Evolutionary conservation across 257 asterid species (phyloP).

Genomic region (Petunia secreta): DNA sequence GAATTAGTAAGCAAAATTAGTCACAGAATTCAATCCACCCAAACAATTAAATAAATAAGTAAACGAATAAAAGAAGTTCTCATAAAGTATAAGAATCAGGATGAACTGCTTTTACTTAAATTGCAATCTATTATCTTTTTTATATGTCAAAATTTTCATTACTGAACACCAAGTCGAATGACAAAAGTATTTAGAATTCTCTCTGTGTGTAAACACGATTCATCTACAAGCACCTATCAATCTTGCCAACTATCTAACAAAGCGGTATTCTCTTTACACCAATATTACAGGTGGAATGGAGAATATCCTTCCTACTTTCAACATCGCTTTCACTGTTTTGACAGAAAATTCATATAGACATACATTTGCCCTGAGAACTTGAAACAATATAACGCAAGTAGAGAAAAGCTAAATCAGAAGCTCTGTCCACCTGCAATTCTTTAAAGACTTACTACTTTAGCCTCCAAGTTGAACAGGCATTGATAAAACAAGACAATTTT

Average conservation of each 20-base stretch:
- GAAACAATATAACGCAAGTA: not conserved
- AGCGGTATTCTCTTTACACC: not conserved
- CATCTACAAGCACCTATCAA: constrained; percentile 7
- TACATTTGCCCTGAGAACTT: not conserved
- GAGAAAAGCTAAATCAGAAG: not conserved
- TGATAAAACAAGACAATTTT: not conserved
- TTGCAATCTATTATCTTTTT: not conserved
- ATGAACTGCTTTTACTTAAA: not conserved
- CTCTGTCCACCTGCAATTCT: not conserved
- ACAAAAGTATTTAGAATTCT: not conserved
- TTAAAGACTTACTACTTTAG: not conserved
- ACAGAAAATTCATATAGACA: not conserved
- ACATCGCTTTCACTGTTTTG: not conserved
- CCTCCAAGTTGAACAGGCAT: not conserved
- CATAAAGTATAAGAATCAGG: constrained; percentile 10
- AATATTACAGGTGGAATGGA: not conserved
- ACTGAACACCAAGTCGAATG: not conserved
- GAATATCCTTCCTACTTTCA: not conserved
- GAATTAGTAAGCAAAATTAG: constrained; percentile 19
- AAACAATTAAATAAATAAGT: not conserved
- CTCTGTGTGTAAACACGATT: not conserved
- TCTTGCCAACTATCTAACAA: not conserved
- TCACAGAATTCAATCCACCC: constrained; percentile 25
- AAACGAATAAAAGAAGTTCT: not conserved
- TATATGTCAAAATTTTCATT: not conserved